A percentile compares a stretch with the other conserved stretches of the same genome.
Evolutionary conservation across 2,329 filamentous ascomycete species (phyloP).

Genomic region (Stagonosporopsis chrysanthemi): DNA sequence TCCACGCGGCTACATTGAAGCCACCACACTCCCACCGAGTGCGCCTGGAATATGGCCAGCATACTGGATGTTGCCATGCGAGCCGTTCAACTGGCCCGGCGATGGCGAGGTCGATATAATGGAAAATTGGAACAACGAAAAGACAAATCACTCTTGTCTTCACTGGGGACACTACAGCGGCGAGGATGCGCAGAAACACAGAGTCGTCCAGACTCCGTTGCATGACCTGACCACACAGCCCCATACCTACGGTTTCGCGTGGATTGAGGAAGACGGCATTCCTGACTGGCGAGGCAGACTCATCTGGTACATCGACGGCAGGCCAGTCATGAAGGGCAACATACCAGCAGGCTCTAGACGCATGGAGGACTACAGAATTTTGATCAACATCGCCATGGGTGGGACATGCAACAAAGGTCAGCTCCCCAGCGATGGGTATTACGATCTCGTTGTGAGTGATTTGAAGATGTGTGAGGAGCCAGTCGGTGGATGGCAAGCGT

Average conservation of each 20-base stretch:
- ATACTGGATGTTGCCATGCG: constrained; percentile 66
- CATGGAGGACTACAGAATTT: constrained; percentile 63
- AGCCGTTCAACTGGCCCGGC: constrained; percentile 66
- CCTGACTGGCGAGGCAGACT: constrained; percentile 56
- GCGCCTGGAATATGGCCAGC: constrained; percentile 68
- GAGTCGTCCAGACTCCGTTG: constrained; percentile 61
- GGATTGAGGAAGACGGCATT: constrained; percentile 58
- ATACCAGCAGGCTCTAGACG: constrained; percentile 62
- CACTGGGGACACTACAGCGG: constrained; percentile 66
- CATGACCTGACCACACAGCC: constrained; percentile 57
- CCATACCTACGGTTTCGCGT: constrained; percentile 64
- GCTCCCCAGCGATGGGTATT: constrained; percentile 60
- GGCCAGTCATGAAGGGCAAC: constrained; percentile 63
- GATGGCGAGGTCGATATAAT: constrained; percentile 69
- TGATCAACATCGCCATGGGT: constrained; percentile 69
- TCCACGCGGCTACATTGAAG: constrained; percentile 62
- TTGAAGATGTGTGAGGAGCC: constrained; percentile 63
- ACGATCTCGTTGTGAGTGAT: constrained; percentile 64
- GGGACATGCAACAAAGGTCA: constrained; percentile 65
- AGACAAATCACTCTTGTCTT: constrained; percentile 63
- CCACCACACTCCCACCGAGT: constrained; percentile 60
- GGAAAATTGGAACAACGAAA: constrained; percentile 67
- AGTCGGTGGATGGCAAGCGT: constrained; percentile 63
- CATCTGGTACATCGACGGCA: constrained; percentile 67
- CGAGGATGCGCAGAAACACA: constrained; percentile 64